Base-by-base conservation (phyloP, 2,329 filamentous ascomycete species). In the Cyphellophora europaea region DNA sequence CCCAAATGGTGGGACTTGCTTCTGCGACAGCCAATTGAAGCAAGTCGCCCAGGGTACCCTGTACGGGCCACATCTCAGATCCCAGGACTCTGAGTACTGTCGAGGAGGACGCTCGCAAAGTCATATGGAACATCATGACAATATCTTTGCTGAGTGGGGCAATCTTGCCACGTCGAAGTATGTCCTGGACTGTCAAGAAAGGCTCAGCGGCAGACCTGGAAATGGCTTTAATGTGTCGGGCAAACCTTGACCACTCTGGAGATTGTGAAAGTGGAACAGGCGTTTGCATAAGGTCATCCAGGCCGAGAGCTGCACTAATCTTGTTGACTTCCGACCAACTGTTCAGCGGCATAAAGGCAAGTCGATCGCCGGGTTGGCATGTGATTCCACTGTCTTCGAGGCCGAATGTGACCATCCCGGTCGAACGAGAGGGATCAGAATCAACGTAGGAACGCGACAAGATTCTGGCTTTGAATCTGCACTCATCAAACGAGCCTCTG, bases 51-150 rank as follows among this genome's bases (percentile, higher is more conserved):
- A 42, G 16, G 18, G 36, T 36, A n/a, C 40, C 40, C 27, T 38
- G 32, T 12, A 42, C 40, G 11, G 40, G 40, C 40, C 40, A 42
- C 35, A 38, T 39, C 11, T 42, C 40, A 5, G 40, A 42, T 11
- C 35, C 36, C 14, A 42, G 19, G 11, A 38, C 27, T 21, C 38
- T 42, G 11, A 38, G 17, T 19, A 42, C 29, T 5, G 29, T 35
- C 12, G 40, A 38, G 19, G 40, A 42, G n/a, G n/a, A n/a, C n/a
- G n/a, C n/a, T n/a, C n/a, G n/a, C n/a, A n/a, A n/a, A 11, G 40
- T 38, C n/a, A 33, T 36, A 21, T 30, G 36, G 11, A 42, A 32
- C 11, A 32, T 32, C 32, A 38, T 36, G 15, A 38, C 35, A 10
- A 42, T 27, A n/a, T 35, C 32, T 12, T 42, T 42, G 6, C 35